Evolutionary conservation across 1,284 basidiomycete species (phyloP), one percentile per base, ranked within the genome.

Genomic region (Ceratobasidium sp.): DNA sequence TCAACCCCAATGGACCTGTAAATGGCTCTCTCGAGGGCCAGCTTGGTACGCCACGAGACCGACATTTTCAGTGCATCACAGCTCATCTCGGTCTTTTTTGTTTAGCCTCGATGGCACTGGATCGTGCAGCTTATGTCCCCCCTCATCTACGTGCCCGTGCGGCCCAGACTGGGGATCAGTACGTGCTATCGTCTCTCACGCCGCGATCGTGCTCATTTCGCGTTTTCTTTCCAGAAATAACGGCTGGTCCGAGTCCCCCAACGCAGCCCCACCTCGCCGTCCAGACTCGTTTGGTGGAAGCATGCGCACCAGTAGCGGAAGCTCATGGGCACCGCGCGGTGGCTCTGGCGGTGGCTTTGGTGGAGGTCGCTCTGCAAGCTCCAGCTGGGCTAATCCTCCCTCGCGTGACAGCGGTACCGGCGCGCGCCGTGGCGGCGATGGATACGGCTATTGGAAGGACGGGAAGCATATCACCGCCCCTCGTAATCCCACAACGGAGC

Each of bases 381-480:
- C 53, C 4, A 23, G 36, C 34, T 70, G 67, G 67, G 41, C 32
- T 10, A 74, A 78, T 73, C 76, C 82, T 77, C 76, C 80, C 71
- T 72, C 81, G 77, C 77, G 32, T 3, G 30, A 46, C 50, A 83
- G 77, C 78, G 84, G 80, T 76, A 84, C 79, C 76, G 79, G 79
- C 36, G 75, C 73, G 75, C 83, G 82, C 55, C 85, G 85, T 57
- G 87, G 89, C 73, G 78, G 80, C 73, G 86, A 88, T 67, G 94
- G 94, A 53, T 88, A 80, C 77, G 97, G 97, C 72, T 82, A 81
- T 52, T 99, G 97, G 97, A 91, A 87, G 79, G 94, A 98, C 76
- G 96, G 93, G 76, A 85, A 88, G 78, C 97, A 99, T 81, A 80
- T 95, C 72, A 83, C 89, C 21, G 97, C 94, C 62, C 83, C 87